Evolutionary conservation across 768 basidiomycete species (phyloP), one percentile per base, ranked within the genome.

Genomic region (Phylloporus arenicola): DNA sequence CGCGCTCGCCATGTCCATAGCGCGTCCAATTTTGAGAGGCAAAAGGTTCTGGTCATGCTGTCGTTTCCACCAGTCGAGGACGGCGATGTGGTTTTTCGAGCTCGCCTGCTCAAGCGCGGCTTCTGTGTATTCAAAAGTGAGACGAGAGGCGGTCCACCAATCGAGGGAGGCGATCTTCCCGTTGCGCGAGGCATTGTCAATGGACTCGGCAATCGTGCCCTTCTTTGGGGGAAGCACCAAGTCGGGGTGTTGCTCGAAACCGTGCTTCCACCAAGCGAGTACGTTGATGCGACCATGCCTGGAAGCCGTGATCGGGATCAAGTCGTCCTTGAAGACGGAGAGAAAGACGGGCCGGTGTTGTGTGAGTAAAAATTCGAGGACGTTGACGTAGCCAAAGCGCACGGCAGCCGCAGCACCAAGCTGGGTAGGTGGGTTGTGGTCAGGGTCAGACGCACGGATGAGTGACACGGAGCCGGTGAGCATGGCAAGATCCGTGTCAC

Each of bases 61-160:
- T 41, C 72, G 70, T 56, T 83, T 82, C 90, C 89, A 92, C 90
- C 90, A 92, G 31, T 86, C 83, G 38, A 92, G 77, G 6, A 89
- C 82, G 4, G 76, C 70, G n/a, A 90, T 72, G 57, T 82, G 84
- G 53, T 86, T 86, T 61, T 83, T 88, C 16, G 86, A 76, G 50
- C 85, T 88, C 6, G 90, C 90, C 53, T 81, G 77, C 59, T 89
- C 86, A 31, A 92, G 80, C 2, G 89, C 83, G 10, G 81, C 80
- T 57, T 89, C 88, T 34, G 88, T 85, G 62, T 89, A 90, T 57
- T 86, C 80, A 55, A 90, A 73, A 0, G 78, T 72, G 52, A 79
- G 73, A 24, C 79, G 80, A n/a, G 79, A 85, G 27, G 75, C 61
- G 16, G 79, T 61, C 91, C 90, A 92, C 90, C 90, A 92, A 52